Evolutionary conservation across 495 filamentous ascomycete species (phyloP).

Genomic region (Ascodesmis nigricans): DNA sequence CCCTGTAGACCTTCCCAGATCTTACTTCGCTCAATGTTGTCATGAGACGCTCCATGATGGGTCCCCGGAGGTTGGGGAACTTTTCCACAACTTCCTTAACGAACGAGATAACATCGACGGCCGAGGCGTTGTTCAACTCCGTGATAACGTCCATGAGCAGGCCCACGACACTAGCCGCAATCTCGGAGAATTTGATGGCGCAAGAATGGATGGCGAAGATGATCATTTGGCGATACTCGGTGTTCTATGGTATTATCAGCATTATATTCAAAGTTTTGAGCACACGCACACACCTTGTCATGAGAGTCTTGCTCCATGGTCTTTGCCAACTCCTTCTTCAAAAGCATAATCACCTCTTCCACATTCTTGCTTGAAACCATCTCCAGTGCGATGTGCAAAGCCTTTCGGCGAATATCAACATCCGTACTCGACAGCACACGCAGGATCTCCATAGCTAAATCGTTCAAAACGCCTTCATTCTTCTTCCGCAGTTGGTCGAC

Average conservation of each 20-base stretch:
- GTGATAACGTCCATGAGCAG: conserved; percentile 99
- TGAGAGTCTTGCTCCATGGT: conserved; percentile 87
- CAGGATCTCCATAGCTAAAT: conserved; percentile 93
- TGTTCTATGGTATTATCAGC: conserved; percentile 37
- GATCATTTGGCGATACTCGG: conserved; percentile 82
- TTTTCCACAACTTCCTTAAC: conserved; percentile 99
- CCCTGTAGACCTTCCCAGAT: conserved; percentile 91
- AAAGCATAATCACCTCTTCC: conserved; percentile 82
- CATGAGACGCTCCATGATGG: conserved; percentile 74
- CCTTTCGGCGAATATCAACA: conserved; percentile 86
- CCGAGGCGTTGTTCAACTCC: conserved; percentile 91
- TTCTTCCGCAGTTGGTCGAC: conserved; percentile 78
- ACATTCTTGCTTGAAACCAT: conserved; percentile 99
- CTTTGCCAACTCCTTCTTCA: conserved; percentile 95
- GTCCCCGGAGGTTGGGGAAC: conserved; percentile 69
- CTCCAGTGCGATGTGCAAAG: conserved; percentile 73
- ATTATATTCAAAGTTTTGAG: background rate
- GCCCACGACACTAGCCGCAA: conserved; percentile 88
- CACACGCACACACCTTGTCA: conserved; percentile 45
- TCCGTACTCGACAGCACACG: conserved; percentile 80
- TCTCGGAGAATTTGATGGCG: conserved; percentile 96
- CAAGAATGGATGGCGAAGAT: conserved; percentile 96
- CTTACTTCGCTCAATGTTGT: conserved; percentile 82
- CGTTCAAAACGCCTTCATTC: conserved; percentile 84
- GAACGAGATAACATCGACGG: conserved; percentile 93